Evolutionary conservation across 495 filamentous ascomycete species (phyloP).

Genomic region (Wilcoxina mikolae): DNA sequence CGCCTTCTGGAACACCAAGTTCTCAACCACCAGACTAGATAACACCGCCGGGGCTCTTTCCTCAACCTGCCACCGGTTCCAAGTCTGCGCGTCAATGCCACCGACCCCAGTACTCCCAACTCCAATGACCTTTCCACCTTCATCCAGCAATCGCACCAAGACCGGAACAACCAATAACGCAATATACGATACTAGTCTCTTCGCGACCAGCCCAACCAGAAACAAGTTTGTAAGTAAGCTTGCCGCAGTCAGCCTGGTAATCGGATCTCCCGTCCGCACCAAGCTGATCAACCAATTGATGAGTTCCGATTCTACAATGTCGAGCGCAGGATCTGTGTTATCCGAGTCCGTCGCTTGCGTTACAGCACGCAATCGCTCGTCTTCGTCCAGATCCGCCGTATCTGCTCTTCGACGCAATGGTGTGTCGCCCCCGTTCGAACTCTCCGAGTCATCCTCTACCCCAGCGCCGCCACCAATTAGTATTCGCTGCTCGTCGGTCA

Average conservation of each 20-base stretch:
- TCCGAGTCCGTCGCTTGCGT: neutral
- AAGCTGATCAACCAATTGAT: conserved; percentile 65
- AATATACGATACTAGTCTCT: conserved; percentile 44
- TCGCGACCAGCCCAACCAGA: conserved; percentile 50
- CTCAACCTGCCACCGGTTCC: conserved; percentile 37
- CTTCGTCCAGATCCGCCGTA: conserved; percentile 17
- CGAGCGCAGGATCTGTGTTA: conserved; percentile 22
- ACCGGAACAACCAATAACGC: conserved; percentile 56
- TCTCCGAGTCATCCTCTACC: conserved; percentile 21
- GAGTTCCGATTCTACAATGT: conserved; percentile 62
- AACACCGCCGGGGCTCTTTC: conserved; percentile 62
- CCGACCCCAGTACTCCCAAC: conserved; percentile 31
- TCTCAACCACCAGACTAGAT: conserved; percentile 63
- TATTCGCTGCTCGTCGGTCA: neutral
- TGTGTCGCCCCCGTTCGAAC: conserved; percentile 21
- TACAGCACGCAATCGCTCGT: conserved; percentile 11
- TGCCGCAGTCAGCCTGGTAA: conserved; percentile 62
- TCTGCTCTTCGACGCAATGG: conserved; percentile 18
- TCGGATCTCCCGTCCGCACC: conserved; percentile 40
- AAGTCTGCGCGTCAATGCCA: conserved; percentile 24
- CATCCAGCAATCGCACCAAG: conserved; percentile 52
- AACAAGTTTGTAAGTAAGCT: conserved; percentile 63
- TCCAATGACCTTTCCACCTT: conserved; percentile 31
- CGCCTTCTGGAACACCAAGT: conserved; percentile 59
- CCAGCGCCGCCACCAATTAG: neutral